A percentile compares a stretch with the other conserved stretches of the same genome.
These are phyloP conservation scores for Tarenaya hassleriana DNA, from an alignment of 345 rosid species.

Conservation along the genomic window DNA sequence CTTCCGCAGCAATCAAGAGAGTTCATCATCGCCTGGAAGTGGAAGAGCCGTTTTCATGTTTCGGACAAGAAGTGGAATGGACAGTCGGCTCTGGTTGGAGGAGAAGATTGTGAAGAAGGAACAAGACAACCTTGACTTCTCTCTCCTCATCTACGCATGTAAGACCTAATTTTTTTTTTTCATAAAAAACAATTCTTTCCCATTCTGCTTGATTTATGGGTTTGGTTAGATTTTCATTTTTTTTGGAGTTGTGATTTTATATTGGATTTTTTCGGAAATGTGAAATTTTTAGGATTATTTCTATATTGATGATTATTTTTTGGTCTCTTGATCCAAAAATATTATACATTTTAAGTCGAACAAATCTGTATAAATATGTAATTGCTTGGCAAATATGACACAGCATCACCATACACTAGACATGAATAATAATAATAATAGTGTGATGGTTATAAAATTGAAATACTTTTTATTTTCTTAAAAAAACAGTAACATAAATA, in stretches of 20 bases:
- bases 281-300: conserved; percentile 14
- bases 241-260: conserved; percentile 22
- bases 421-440: too few relatives aligned
- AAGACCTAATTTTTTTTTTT: conserved; percentile 28
- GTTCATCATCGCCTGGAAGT: conserved; percentile 16
- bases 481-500: neutral
- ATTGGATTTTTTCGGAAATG: conserved; percentile 18
- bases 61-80: conserved; percentile 69
- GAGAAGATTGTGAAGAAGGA: conserved; percentile 54
- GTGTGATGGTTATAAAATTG: too few relatives aligned
- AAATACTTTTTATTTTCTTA: too few relatives aligned
- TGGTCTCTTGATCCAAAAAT: neutral
- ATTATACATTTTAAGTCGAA: neutral
- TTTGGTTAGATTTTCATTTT: conserved; percentile 30
- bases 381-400: too few relatives aligned
- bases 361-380: too few relatives aligned
- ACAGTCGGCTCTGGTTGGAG: conserved; percentile 61
- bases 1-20: conserved; percentile 29
- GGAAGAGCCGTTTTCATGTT: conserved; percentile 87
- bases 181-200: too few relatives aligned
- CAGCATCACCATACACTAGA: too few relatives aligned
- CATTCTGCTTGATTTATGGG: neutral
- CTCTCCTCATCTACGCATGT: conserved; percentile 72
- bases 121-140: conserved; percentile 62
- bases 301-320: neutral